Base-by-base conservation (phyloP, 169 alveolate species). In the Cryptosporidium sp. region DNA sequence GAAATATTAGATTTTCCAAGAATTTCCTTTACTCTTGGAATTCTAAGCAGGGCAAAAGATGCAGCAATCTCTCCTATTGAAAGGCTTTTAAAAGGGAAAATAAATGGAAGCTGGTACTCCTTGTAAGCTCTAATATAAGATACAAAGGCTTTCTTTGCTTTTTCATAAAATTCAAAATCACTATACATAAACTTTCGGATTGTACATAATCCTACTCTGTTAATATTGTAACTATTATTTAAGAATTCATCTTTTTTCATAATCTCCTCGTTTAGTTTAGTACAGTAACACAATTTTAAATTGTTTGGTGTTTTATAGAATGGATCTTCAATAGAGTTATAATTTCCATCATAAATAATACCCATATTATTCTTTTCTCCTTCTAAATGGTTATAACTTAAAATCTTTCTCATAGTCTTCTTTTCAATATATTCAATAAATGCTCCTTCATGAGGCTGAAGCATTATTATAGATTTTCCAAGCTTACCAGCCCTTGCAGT, bases 11-110 rank as follows among this genome's bases (percentile, higher is more conserved):
- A 87, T 70, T 94, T 95, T 23, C 98, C 97, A 56, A 96, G 92
- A 68, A 96, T 96, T 92, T 97, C 99, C 87, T 95, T 96, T 60
- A 96, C 94, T 85, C 99, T 92, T 4, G 99, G 99, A 8, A 97
- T 87, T 69, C 97, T 92, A 39, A 97, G 92, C 42, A 97, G 92
- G 68, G 91, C 92, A 91, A 95, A 95, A 68, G 97, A 92, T 53
- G 96, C 93, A 12, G 98, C 99, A 37, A 95, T 93, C 58, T 87
- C 72, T 9, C 99, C 99, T 14, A 97, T 93, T 68, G 96, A 97
- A 48, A 97, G 93, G 21, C 89, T 65, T 84, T 93, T 87, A 67
- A 95, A 93, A 23, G 94, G 94, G 75, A 97, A 96, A n/a, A 96
- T 93, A 84, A 92, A 95, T 72, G 96, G 85, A 67, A 96, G 92